A percentile compares a stretch with the other conserved stretches of the same genome.
phyloP scores from a whole-genome alignment of 805 yeast genomes.

The Debaryomyces hansenii region DNA sequence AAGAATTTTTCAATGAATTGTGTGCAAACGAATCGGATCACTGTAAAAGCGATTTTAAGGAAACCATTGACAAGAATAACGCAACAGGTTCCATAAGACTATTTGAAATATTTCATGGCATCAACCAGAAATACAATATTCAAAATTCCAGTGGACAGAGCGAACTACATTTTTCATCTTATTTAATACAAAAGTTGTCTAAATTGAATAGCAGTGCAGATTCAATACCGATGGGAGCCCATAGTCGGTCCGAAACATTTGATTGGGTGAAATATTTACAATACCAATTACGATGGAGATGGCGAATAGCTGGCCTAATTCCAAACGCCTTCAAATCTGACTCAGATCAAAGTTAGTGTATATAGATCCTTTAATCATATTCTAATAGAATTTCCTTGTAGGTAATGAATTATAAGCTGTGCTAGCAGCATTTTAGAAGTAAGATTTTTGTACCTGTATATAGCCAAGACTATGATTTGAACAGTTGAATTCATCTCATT shows the following conservation, averaged over 20 bases:
- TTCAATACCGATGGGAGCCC: background rate
- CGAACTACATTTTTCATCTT: background rate
- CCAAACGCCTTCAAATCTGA: constrained; percentile 10
- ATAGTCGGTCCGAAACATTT: background rate
- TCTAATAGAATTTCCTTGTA: too few species aligned
- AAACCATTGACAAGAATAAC: background rate
- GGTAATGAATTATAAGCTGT: too few species aligned
- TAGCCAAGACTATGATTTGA: too few species aligned
- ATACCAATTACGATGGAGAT: constrained; percentile 19
- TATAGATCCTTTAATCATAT: background rate
- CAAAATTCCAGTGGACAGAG: background rate
- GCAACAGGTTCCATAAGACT: constrained; percentile 1
- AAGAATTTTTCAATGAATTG: constrained; percentile 47
- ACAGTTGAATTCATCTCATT: too few species aligned
- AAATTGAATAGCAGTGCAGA: background rate
- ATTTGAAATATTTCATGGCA: constrained; percentile 17
- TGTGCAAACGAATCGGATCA: constrained; percentile 2
- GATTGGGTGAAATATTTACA: constrained; percentile 17
- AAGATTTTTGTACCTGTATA: too few species aligned
- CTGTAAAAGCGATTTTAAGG: background rate
- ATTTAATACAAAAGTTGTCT: background rate
- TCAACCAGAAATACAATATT: constrained; percentile 19
- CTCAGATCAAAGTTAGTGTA: background rate
- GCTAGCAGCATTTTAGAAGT: too few species aligned
- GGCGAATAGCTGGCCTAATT: constrained; percentile 22